A percentile compares a stretch with the other conserved stretches of the same genome.
phyloP scores from a whole-genome alignment of 148 eudicot species.

The Talinum fruticosum region DNA sequence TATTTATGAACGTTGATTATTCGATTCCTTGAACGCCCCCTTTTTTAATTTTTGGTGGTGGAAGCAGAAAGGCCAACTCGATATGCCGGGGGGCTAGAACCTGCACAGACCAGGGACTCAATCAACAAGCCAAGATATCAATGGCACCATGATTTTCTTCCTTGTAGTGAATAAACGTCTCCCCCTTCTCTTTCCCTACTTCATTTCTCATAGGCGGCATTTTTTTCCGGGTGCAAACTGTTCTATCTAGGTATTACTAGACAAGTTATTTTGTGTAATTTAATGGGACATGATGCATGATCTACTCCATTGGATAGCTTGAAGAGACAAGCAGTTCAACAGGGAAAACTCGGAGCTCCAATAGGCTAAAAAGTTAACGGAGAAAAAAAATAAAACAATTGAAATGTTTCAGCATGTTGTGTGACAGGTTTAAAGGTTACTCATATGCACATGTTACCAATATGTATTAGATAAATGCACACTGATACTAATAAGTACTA shows the following conservation, averaged over 20 bases:
- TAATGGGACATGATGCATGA: not conserved
- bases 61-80: not conserved
- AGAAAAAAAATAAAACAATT: not conserved
- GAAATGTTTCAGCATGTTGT: not conserved
- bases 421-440: not conserved
- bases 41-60: not conserved
- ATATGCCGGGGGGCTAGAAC: not conserved
- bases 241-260: not conserved
- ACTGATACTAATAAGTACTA: conserved; percentile 7
- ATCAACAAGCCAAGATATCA: not conserved
- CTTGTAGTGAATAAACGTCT: not conserved
- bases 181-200: not conserved
- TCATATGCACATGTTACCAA: not conserved
- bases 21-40: not conserved
- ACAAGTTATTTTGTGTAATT: not conserved
- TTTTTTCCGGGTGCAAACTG: too few relatives aligned
- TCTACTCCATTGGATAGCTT: not conserved
- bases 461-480: conserved; percentile 1
- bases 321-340: not conserved
- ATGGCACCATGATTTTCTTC: not conserved
- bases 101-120: not conserved
- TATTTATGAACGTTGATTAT: too few relatives aligned
- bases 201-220: not conserved
- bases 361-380: not conserved
- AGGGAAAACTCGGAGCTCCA: not conserved